Evolutionary conservation across 768 basidiomycete genomes (phyloP).

Genomic region (Lentinula aciculospora): DNA sequence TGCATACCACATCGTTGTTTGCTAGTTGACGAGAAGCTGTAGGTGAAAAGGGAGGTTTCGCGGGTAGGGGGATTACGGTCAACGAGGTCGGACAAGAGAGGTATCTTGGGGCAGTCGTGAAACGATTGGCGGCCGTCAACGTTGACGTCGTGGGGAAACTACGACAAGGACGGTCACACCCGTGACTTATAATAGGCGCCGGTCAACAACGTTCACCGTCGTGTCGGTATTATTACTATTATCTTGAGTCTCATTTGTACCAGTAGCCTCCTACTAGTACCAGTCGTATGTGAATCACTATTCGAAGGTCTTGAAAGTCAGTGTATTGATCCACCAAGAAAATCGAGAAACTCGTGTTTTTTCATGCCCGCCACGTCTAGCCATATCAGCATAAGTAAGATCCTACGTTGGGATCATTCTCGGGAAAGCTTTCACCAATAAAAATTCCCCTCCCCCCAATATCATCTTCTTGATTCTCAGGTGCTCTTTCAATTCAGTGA

Average conservation of each 20-base stretch:
- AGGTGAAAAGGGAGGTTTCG: constrained; percentile 14
- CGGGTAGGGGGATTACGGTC: background rate
- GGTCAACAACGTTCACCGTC: too few relatives aligned
- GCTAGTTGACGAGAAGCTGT: constrained; percentile 9
- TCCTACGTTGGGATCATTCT: too few relatives aligned
- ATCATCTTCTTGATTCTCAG: background rate
- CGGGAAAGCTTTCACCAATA: background rate
- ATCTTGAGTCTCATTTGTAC: too few relatives aligned
- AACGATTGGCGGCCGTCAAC: constrained; percentile 3
- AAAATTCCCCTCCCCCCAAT: background rate
- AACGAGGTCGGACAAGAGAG: too few relatives aligned
- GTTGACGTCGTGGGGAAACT: constrained; percentile 5
- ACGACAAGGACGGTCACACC: background rate
- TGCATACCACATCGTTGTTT: constrained; percentile 22
- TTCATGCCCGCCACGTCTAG: background rate
- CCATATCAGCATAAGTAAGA: background rate
- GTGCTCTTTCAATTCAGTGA: background rate
- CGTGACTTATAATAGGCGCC: background rate
- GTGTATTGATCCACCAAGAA: too few relatives aligned
- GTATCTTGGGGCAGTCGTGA: background rate
- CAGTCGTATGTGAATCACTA: too few relatives aligned
- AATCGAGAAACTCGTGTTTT: background rate
- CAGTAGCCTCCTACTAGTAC: too few relatives aligned
- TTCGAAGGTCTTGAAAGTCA: too few relatives aligned
- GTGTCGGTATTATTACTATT: too few relatives aligned